Evolutionary conservation across 495 filamentous ascomycete genomes (phyloP), one percentile per base, ranked within the genome.

Genomic region (Cercophora samala): DNA sequence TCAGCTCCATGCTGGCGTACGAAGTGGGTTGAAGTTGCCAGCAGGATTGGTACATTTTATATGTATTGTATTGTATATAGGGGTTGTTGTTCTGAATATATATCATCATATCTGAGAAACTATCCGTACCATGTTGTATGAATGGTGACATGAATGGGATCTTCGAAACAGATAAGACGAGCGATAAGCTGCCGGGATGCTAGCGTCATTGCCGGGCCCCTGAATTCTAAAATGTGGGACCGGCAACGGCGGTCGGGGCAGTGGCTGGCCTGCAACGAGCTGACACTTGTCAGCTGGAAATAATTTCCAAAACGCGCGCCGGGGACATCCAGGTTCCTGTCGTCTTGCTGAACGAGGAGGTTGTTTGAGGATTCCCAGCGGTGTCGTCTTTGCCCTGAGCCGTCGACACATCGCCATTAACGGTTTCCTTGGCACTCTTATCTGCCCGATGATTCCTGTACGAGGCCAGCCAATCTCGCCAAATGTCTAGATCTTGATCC

Each of bases 11-110:
- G 25, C 59, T 64, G 3, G 42, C 55, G 21, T 42, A 56, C 23
- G 1, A 58, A 53, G 64, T 66, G 64, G 68, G 69, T 63, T 69
- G 64, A 53, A 53, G 64, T 13, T 32, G 60, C 53, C 22, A 69
- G 69, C 62, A 65, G 52, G 67, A 61, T 70, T 74, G n/a, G 65
- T 67, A 74, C 72, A 74, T 54, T 19, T 37, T 42, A 22, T 18
- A 17, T 46, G 18, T 11, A 21, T 46, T 22, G n/a, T 25, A 54
- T 58, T 11, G 13, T 64, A 19, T 15, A 58, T 58, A 26, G 29
- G 21, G 1, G n/a, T n/a, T 23, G 25, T 5, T 19, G 5, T 1
- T 17, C 2, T 17, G 9, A 46, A 46, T 13, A 46, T 46, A 46
- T 46, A 46, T 32, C 29, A 46, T 46, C 37, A 13, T 17, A 46